Evolutionary conservation across 2,329 filamentous ascomycete genomes (phyloP).

Genomic region (Beauveria medogensis): DNA sequence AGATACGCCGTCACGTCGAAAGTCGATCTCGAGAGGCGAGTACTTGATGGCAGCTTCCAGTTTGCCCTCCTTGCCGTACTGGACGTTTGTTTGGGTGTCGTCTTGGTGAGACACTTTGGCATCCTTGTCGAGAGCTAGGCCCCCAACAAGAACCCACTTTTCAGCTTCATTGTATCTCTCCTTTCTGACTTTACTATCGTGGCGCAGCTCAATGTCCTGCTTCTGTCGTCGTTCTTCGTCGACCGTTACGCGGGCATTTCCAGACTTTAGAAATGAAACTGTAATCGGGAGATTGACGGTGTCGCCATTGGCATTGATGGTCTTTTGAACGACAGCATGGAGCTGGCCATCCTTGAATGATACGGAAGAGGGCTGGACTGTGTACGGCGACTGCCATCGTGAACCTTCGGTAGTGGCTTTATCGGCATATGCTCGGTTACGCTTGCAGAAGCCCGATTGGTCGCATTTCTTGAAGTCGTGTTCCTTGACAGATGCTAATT

Average conservation of each 20-base stretch:
- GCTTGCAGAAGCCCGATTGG: constrained; percentile 94
- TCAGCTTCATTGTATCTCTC: constrained; percentile 91
- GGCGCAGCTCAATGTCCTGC: constrained; percentile 78
- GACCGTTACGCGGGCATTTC: constrained; percentile 75
- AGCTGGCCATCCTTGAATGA: constrained; percentile 73
- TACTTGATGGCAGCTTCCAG: constrained; percentile 81
- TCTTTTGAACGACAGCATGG: constrained; percentile 75
- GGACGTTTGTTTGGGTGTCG: constrained; percentile 61
- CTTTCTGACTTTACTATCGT: constrained; percentile 77
- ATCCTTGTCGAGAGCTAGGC: constrained; percentile 61
- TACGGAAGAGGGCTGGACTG: constrained; percentile 62
- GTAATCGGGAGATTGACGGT: constrained; percentile 74
- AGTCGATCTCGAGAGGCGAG: constrained; percentile 76
- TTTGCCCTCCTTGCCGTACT: constrained; percentile 67
- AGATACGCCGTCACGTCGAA: constrained; percentile 71
- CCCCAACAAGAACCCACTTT: constrained; percentile 79
- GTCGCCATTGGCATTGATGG: constrained; percentile 52
- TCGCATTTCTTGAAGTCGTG: constrained; percentile 95
- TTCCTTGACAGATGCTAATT: constrained; percentile 75
- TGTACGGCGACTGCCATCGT: constrained; percentile 74
- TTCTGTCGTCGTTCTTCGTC: constrained; percentile 89
- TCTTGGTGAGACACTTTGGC: constrained; percentile 61
- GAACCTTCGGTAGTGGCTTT: constrained; percentile 55
- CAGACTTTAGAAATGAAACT: constrained; percentile 82
- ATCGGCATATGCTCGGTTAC: constrained; percentile 87